Conservation (phyloP, 1,284 basidiomycete species). For the Kwoniella shivajii region DNA sequence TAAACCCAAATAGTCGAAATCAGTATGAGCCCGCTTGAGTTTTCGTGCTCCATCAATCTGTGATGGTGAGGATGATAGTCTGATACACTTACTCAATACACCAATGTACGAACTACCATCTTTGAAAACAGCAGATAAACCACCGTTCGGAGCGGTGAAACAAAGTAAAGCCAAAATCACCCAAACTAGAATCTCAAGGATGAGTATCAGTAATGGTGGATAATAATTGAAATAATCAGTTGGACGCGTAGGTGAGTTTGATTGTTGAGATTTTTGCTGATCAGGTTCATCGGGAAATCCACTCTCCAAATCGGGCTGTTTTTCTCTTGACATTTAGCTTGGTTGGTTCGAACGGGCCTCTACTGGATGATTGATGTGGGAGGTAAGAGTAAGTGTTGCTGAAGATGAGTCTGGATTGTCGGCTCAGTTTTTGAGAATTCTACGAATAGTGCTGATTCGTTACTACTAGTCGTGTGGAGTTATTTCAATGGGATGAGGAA, state of each 20-base stretch:
- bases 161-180: constrained; percentile 18
- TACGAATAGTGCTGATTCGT: too few relatives aligned
- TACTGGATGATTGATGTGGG: too few relatives aligned
- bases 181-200: constrained; percentile 15
- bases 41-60: neutral
- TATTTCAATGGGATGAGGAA: too few relatives aligned
- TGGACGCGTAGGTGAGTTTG: constrained; percentile 4
- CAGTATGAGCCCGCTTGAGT: neutral
- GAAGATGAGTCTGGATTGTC: too few relatives aligned
- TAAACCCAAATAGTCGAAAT: neutral
- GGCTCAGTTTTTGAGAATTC: too few relatives aligned
- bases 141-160: constrained; percentile 19
- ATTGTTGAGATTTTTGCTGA: neutral
- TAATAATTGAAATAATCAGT: constrained; percentile 26
- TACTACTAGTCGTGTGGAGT: too few relatives aligned
- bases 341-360: too few relatives aligned
- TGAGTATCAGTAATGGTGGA: constrained; percentile 11
- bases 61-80: neutral
- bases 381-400: too few relatives aligned
- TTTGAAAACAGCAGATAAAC: constrained; percentile 7
- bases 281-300: neutral
- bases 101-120: constrained; percentile 19
- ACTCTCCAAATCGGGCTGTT: too few relatives aligned
- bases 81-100: constrained; percentile 27
- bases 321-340: too few relatives aligned